These are phyloP conservation scores for Ceratobasidium sp. DNA, from an alignment of 1,284 basidiomycete genomes.

Conservation along the genomic window DNA sequence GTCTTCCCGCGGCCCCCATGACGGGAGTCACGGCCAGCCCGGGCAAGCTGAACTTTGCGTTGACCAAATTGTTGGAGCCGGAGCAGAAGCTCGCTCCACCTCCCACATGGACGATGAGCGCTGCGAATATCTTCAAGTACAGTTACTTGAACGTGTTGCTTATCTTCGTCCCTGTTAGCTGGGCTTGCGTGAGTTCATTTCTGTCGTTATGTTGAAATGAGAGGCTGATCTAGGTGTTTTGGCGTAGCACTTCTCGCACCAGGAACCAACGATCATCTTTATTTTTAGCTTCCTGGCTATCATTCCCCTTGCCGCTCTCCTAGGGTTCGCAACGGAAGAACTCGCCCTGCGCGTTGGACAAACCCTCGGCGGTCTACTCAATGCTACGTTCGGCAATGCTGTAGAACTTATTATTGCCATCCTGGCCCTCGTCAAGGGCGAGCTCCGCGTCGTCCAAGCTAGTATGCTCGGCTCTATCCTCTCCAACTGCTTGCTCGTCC, in stretches of 20 bases:
- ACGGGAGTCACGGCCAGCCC: not conserved
- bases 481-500: conserved; percentile 79
- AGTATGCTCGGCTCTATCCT: conserved; percentile 72
- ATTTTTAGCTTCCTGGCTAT: conserved; percentile 58
- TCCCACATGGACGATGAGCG: conserved; percentile 46
- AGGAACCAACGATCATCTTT: conserved; percentile 45
- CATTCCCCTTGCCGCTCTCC: conserved; percentile 80
- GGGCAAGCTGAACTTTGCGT: conserved; percentile 32
- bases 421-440: conserved; percentile 83
- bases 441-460: conserved; percentile 85
- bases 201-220: not conserved
- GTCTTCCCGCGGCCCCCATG: conserved; percentile 38
- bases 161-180: conserved; percentile 48
- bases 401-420: conserved; percentile 66
- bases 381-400: conserved; percentile 65
- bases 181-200: conserved; percentile 45
- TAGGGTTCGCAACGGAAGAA: conserved; percentile 91
- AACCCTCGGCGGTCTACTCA: conserved; percentile 86
- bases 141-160: conserved; percentile 47
- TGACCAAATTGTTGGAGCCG: conserved; percentile 46
- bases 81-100: conserved; percentile 47
- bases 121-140: conserved; percentile 46
- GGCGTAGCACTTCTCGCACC: conserved; percentile 43
- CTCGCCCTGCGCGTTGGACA: conserved; percentile 85
- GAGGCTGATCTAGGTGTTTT: not conserved